Conservation (phyloP, 2,329 filamentous ascomycete genomes). For the Venturia nashicola region DNA sequence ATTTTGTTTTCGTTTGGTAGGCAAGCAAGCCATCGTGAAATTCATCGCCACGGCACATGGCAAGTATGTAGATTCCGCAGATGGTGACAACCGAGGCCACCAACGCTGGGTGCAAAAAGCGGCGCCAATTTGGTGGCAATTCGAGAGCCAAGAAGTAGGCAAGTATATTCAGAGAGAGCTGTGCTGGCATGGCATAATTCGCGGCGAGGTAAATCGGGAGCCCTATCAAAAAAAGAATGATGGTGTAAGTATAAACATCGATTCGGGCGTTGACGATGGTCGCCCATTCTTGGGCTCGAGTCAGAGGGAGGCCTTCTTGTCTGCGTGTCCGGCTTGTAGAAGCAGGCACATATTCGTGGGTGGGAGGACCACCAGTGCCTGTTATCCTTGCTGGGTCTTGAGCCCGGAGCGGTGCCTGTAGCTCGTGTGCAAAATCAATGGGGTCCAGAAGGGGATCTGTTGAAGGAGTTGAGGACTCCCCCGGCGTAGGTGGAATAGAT, state of each 20-base stretch:
- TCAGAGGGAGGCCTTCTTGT: conserved; percentile 31
- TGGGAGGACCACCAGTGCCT: conserved; percentile 16
- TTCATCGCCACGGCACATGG: conserved; percentile 29
- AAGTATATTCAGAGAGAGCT: conserved; percentile 38
- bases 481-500: neutral
- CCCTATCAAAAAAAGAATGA: conserved; percentile 36
- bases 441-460: neutral
- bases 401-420: conserved; percentile 10
- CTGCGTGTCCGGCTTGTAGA: conserved; percentile 12
- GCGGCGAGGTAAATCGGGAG: conserved; percentile 42
- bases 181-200: conserved; percentile 37
- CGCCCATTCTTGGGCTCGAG: conserved; percentile 40
- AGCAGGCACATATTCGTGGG: neutral
- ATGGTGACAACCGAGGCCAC: conserved; percentile 43
- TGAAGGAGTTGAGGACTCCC: neutral
- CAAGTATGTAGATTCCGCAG: conserved; percentile 41
- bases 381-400: conserved; percentile 15
- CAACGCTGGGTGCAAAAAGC: conserved; percentile 46
- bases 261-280: conserved; percentile 32
- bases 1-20: conserved; percentile 43
- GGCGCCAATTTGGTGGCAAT: conserved; percentile 36
- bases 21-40: conserved; percentile 30
- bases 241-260: conserved; percentile 33
- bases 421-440: neutral
- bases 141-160: conserved; percentile 39